Conservation (phyloP, 2,329 filamentous ascomycete genomes). For the Apiospora saccharicola region DNA sequence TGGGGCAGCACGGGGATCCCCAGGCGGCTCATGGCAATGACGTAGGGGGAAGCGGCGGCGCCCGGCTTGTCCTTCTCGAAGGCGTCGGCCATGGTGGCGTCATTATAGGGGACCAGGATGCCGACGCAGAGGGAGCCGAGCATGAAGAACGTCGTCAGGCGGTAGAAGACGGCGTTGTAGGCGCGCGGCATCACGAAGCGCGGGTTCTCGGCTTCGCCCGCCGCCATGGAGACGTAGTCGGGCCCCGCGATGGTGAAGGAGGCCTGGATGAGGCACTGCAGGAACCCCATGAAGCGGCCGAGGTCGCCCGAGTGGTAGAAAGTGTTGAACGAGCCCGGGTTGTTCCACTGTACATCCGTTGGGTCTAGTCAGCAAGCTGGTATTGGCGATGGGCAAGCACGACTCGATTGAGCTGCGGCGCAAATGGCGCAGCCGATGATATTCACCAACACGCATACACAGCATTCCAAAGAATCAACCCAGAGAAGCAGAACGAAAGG, state of each 20-base stretch:
- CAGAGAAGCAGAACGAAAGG: not conserved
- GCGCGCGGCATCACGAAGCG: constrained; percentile 74
- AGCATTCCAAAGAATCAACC: not conserved
- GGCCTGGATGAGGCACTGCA: constrained; percentile 76
- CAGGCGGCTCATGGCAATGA: constrained; percentile 73
- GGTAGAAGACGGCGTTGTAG: constrained; percentile 82
- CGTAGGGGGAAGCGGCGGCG: constrained; percentile 73
- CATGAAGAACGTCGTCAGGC: constrained; percentile 78
- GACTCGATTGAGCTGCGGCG: not conserved
- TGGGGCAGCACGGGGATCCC: constrained; percentile 70
- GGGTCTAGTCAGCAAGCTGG: too few relatives aligned
- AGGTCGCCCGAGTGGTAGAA: constrained; percentile 69
- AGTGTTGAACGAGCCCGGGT: constrained; percentile 75
- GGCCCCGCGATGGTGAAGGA: constrained; percentile 70
- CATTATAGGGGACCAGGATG: constrained; percentile 74
- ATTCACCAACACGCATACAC: not conserved
- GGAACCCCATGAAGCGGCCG: constrained; percentile 78
- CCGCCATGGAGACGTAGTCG: constrained; percentile 67
- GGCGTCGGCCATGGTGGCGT: constrained; percentile 65
- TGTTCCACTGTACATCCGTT: constrained; percentile 67
- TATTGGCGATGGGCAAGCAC: too few relatives aligned
- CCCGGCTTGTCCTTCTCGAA: constrained; percentile 67
- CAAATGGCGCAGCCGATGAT: not conserved
- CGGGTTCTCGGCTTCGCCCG: constrained; percentile 76
- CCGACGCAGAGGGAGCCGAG: constrained; percentile 77